Conservation (phyloP, 2,329 filamentous ascomycete species). For the Botryotinia convoluta region DNA sequence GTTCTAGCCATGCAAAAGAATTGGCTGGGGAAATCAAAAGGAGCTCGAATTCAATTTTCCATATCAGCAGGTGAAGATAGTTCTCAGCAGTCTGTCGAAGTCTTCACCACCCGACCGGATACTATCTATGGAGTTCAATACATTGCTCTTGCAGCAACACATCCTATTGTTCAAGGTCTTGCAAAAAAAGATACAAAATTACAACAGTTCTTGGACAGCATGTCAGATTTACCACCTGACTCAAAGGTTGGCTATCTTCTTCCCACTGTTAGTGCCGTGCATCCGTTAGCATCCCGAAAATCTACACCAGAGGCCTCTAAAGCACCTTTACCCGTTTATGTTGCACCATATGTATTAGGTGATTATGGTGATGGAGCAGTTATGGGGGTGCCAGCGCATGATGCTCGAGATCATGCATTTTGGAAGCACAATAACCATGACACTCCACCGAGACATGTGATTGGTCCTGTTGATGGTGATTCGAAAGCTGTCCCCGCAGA, state of each 20-base stretch:
- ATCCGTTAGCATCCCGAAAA: conserved; percentile 60
- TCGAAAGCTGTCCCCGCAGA: conserved; percentile 45
- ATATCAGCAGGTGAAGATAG: conserved; percentile 42
- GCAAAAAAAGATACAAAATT: conserved; percentile 60
- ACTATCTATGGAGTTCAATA: conserved; percentile 88
- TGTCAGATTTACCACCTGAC: conserved; percentile 54
- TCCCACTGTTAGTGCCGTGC: conserved; percentile 58
- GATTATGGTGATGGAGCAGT: conserved; percentile 86
- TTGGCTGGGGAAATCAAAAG: conserved; percentile 79
- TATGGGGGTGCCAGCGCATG: conserved; percentile 89
- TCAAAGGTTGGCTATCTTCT: conserved; percentile 68
- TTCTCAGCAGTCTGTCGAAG: conserved; percentile 50
- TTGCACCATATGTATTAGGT: conserved; percentile 79
- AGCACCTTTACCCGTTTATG: conserved; percentile 68
- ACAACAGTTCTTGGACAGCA: conserved; percentile 63
- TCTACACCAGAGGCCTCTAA: conserved; percentile 50
- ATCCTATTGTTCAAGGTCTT: conserved; percentile 63
- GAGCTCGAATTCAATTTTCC: conserved; percentile 70
- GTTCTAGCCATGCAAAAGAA: conserved; percentile 82
- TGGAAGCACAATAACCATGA: conserved; percentile 68
- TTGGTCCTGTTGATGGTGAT: conserved; percentile 48
- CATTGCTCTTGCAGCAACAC: conserved; percentile 70
- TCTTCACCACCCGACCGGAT: conserved; percentile 83
- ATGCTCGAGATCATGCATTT: conserved; percentile 73
- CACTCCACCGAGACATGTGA: conserved; percentile 60